A percentile compares a stretch with the other conserved stretches of the same genome.
Evolutionary conservation across 768 basidiomycete genomes (phyloP).

Genomic region (Sporobolomyces phaffii): DNA sequence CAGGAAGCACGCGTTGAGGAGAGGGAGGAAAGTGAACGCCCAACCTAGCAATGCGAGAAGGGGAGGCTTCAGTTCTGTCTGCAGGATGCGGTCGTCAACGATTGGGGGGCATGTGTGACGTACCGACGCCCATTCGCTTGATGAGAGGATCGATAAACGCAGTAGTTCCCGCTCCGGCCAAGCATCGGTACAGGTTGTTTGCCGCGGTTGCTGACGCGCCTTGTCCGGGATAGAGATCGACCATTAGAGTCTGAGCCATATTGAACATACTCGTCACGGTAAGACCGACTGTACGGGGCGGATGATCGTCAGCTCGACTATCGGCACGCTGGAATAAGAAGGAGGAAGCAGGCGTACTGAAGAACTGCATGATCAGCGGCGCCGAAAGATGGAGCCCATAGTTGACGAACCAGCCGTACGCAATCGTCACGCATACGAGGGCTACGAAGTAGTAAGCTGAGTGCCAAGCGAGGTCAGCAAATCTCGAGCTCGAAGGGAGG

Average conservation of each 20-base stretch:
- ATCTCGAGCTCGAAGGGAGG: not conserved
- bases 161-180: conserved; percentile 25
- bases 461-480: not conserved
- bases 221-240: conserved; percentile 46
- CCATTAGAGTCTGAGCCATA: conserved; percentile 31
- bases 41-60: no score
- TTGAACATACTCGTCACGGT: conserved; percentile 36
- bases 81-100: no score
- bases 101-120: no score
- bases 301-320: fast-evolving
- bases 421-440: conserved; percentile 27
- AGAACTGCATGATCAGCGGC: conserved; percentile 44
- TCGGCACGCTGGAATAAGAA: not conserved
- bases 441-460: conserved; percentile 35
- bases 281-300: conserved; percentile 19
- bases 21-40: conserved; percentile 30
- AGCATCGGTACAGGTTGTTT: conserved; percentile 40
- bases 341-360: conserved; percentile 24
- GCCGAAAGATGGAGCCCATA: conserved; percentile 39
- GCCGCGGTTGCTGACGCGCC: conserved; percentile 22
- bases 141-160: conserved; percentile 33
- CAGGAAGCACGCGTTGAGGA: conserved; percentile 16
- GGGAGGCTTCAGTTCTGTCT: no score
- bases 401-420: conserved; percentile 44
- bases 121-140: conserved; percentile 21